Evolutionary conservation across 2,329 filamentous ascomycete genomes (phyloP).

Genomic region (Aspergillus sergii): DNA sequence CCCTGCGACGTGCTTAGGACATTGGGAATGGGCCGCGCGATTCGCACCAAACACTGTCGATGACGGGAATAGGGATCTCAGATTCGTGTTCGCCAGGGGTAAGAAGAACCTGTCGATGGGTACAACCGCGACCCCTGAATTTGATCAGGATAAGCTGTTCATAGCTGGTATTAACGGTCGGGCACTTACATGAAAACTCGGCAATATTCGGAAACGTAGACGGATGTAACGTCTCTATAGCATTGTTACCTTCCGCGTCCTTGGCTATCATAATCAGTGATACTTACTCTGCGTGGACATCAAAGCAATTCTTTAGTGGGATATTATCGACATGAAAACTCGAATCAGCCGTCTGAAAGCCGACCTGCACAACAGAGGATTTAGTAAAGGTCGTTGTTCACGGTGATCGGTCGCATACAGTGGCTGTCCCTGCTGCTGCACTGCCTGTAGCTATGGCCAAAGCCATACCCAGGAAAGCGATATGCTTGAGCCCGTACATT

Average conservation of each 20-base stretch:
- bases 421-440: conserved; percentile 5
- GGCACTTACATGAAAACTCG: conserved; percentile 5
- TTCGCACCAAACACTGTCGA: conserved; percentile 2
- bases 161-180: not conserved
- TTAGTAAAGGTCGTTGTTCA: not conserved
- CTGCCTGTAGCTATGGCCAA: not conserved
- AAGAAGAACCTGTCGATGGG: not conserved
- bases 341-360: conserved; percentile 14
- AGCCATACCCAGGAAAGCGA: not conserved
- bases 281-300: conserved; percentile 15
- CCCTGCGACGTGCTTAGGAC: not conserved
- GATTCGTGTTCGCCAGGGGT: not conserved
- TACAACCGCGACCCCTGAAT: conserved; percentile 1
- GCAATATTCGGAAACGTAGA: not conserved
- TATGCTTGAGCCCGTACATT: conserved; percentile 4
- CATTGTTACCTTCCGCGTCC: not conserved
- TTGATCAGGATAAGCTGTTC: not conserved
- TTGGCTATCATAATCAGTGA: no score
- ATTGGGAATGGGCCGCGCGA: not conserved
- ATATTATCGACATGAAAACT: conserved; percentile 9
- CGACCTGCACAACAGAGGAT: conserved; percentile 6
- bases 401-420: not conserved
- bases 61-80: not conserved
- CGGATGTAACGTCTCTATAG: not conserved
- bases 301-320: conserved; percentile 11